Evolutionary conservation across 805 yeast genomes (phyloP), one percentile per base, ranked within the genome.

Genomic region (Middelhovenomyces tepae): DNA sequence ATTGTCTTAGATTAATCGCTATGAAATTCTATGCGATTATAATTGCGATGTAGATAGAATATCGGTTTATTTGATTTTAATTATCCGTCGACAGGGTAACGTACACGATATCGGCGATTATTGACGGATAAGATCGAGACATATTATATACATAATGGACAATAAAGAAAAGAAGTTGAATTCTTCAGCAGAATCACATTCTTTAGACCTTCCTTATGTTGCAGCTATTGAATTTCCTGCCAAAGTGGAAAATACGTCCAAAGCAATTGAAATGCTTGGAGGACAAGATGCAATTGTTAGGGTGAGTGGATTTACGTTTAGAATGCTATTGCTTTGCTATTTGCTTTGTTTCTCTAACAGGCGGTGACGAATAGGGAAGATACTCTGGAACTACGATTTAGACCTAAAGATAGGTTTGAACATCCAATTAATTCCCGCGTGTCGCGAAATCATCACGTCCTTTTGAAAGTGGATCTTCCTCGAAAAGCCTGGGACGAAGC

Each of bases 211-310:
- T 1, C 91, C 94, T 6, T 75, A 76, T 45, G 74, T 75, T 16
- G 66, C 81, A 4, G 71, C 87, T 2, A 69, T 87, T 11, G 96
- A 87, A 49, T 66, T 80, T 38, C 96, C 96, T 0, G 57, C 85
- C 19, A 64, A 67, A 11, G 87, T 87, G 5, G 64, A 66, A 23
- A 57, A 70, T 45, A 44, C 48, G 3, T 52, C 51, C 18, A 51
- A 49, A 16, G 76, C 75, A 5, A 44, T 70, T 4, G 44, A 38
- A 4, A 59, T 67, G 65, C 49, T 72, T 7, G 78, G 78, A 1
- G 78, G 78, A 1, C 53, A 60, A 17, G 52, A 54, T 2, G 57
- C 57, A 26, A 54, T 72, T 20, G 53, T 61, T 2, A 43, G 46
- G 33, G 67, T 58, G 2, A 50, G 17, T 10, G 7, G 15, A 5